A percentile compares a stretch with the other conserved stretches of the same genome.
Evolutionary conservation across 2,329 filamentous ascomycete species (phyloP).

Genomic region (Aspergillus sp.): DNA sequence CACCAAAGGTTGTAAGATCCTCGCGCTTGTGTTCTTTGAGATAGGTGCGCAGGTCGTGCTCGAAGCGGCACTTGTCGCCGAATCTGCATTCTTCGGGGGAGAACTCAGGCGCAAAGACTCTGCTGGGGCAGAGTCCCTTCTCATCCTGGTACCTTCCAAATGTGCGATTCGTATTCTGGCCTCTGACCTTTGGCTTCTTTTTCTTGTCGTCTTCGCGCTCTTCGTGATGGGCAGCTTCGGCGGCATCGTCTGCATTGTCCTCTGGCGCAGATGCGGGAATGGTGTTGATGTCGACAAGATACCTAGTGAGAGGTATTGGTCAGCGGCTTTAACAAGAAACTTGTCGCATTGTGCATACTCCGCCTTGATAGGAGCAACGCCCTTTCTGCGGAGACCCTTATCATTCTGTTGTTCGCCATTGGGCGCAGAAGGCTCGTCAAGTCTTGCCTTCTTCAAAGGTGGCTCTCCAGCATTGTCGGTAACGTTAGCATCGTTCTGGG

Average conservation of each 20-base stretch:
- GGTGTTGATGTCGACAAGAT: constrained; percentile 22
- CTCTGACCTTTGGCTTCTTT: constrained; percentile 61
- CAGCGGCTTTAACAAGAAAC: background rate
- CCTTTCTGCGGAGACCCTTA: constrained; percentile 45
- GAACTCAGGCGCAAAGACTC: constrained; percentile 72
- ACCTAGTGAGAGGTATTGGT: constrained; percentile 23
- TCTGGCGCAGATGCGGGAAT: constrained; percentile 23
- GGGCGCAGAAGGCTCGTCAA: constrained; percentile 37
- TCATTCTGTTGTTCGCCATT: constrained; percentile 24
- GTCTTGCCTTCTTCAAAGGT: constrained; percentile 60
- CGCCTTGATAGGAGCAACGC: constrained; percentile 68
- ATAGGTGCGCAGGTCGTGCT: constrained; percentile 84
- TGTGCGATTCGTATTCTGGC: constrained; percentile 78
- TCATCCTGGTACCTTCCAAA: constrained; percentile 79
- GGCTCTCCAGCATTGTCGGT: constrained; percentile 39
- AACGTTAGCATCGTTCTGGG: constrained; percentile 20
- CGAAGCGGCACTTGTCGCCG: constrained; percentile 75
- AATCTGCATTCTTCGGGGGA: constrained; percentile 72
- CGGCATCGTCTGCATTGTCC: constrained; percentile 54
- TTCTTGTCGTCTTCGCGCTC: constrained; percentile 42
- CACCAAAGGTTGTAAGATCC: constrained; percentile 72
- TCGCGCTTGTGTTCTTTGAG: constrained; percentile 75
- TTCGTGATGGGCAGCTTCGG: constrained; percentile 54
- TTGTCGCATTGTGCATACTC: constrained; percentile 53
- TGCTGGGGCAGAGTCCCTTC: constrained; percentile 72